Evolutionary conservation across 2,329 filamentous ascomycete species (phyloP).

Genomic region (Sporothrix pallida): DNA sequence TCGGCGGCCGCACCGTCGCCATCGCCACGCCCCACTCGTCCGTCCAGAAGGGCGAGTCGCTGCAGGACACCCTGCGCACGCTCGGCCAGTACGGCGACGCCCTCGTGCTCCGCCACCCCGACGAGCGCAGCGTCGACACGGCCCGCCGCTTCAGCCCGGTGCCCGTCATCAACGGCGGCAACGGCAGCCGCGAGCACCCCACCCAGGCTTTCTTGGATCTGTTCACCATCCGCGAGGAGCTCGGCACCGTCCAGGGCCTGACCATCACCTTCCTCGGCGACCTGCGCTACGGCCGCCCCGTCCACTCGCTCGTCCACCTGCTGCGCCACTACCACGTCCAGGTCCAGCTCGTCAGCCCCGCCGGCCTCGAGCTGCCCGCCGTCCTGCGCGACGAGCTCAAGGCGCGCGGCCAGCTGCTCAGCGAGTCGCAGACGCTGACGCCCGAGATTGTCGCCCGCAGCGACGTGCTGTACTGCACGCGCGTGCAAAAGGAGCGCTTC

Average conservation of each 20-base stretch:
- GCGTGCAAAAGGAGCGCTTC: constrained; percentile 96
- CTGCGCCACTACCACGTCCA: constrained; percentile 95
- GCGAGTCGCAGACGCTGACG: constrained; percentile 78
- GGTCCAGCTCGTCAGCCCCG: constrained; percentile 88
- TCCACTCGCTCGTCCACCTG: constrained; percentile 93
- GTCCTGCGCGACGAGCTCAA: constrained; percentile 75
- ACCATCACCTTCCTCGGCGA: constrained; percentile 97
- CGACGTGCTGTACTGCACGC: constrained; percentile 95
- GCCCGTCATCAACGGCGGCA: constrained; percentile 95
- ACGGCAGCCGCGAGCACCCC: constrained; percentile 93
- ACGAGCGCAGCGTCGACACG: constrained; percentile 77
- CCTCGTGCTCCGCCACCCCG: constrained; percentile 92
- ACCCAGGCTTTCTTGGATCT: constrained; percentile 97
- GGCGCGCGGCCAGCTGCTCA: constrained; percentile 74
- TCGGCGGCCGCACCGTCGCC: constrained; percentile 84
- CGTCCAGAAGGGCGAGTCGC: constrained; percentile 89
- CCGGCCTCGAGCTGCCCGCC: constrained; percentile 75
- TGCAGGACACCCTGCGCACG: constrained; percentile 92
- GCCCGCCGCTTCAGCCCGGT: constrained; percentile 88
- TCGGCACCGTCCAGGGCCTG: constrained; percentile 91
- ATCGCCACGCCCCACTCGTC: constrained; percentile 85
- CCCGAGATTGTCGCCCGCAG: constrained; percentile 83
- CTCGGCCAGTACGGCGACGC: constrained; percentile 94
- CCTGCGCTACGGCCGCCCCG: constrained; percentile 88
- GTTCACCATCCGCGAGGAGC: constrained; percentile 97